Evolutionary conservation across 768 basidiomycete genomes (phyloP), one percentile per base, ranked within the genome.

Genomic region (Suillus spraguei): DNA sequence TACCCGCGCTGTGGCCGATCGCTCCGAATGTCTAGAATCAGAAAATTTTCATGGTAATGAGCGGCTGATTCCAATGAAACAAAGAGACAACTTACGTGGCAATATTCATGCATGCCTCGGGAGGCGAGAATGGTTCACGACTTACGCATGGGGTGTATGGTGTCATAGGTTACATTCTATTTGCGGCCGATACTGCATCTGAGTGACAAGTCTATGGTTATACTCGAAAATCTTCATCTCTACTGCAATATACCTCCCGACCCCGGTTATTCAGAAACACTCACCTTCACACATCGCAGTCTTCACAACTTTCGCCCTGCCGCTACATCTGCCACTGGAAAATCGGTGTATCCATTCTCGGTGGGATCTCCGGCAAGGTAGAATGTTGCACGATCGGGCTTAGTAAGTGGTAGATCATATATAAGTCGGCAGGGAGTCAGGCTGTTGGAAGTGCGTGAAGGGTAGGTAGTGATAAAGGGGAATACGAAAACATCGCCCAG

Each of bases 341-440:
- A 77, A 49, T 76, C 72, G 0, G 68, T 74, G 52, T 75, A 78
- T 35, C 77, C 76, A 11, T 65, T 67, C 6, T 70, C 70, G 22
- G 69, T 70, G 13, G 6, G 36, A 22, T 71, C 70, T 10, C 69
- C 68, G 4, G 65, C 42, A 7, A 61, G 61, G 61, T 78, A 79
- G 49, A 73, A 78, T 33, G 66, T 68, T 36, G 68, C 68, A 36
- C 75, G 65, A 53, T 76, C 70, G 10, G 67, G 68, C 5, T 64
- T 53, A 2, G 67, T 62, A 59, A 79, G 64, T 5, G 73, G 65
- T 2, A 77, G 66, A 14, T 72, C 60, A 5, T 74, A 64, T 49
- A 66, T 46, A 16, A 79, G 68, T 28, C 78, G 38, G 65, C 66
- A 0, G 76, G 73, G 22, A 79, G 64, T 79, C 78, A 17, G 78